phyloP scores from a whole-genome alignment of 805 yeast genomes.

The Isabelozyma gotoi region DNA sequence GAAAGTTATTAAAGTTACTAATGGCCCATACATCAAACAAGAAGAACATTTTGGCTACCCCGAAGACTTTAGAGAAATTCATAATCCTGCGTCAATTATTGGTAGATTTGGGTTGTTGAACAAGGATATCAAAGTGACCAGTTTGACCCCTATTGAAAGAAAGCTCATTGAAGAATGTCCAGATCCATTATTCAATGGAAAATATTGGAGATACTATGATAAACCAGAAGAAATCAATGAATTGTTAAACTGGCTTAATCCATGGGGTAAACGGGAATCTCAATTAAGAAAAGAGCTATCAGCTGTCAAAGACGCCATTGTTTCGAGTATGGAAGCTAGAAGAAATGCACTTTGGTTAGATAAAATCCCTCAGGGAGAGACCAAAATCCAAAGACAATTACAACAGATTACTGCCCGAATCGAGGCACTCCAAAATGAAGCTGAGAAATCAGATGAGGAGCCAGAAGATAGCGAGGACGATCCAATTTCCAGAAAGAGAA shows the following conservation, averaged over 20 bases:
- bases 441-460: slow-evolving; percentile 11
- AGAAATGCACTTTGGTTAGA: slow-evolving; percentile 51
- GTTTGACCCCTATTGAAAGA: slow-evolving; percentile 46
- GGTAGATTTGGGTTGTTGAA: slow-evolving; percentile 1
- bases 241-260: slow-evolving; percentile 66
- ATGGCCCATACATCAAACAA: background rate
- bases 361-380: slow-evolving; percentile 38
- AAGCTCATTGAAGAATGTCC: slow-evolving; percentile 69
- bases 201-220: slow-evolving; percentile 75
- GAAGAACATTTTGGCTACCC: background rate
- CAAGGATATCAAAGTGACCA: background rate
- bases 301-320: slow-evolving; percentile 51
- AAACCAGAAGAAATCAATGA: slow-evolving; percentile 53
- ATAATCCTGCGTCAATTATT: background rate
- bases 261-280: slow-evolving; percentile 74
- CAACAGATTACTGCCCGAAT: slow-evolving; percentile 24
- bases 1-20: background rate
- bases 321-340: slow-evolving; percentile 58
- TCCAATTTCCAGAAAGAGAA: slow-evolving; percentile 23
- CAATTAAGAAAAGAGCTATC: slow-evolving; percentile 61
- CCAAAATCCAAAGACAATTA: slow-evolving; percentile 39
- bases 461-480: slow-evolving; percentile 37
- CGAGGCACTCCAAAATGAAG: slow-evolving; percentile 12
- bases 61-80: background rate
- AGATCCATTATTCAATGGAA: slow-evolving; percentile 48